Conservation (phyloP, 768 basidiomycete genomes). For the Pleurotus ostreatus region DNA sequence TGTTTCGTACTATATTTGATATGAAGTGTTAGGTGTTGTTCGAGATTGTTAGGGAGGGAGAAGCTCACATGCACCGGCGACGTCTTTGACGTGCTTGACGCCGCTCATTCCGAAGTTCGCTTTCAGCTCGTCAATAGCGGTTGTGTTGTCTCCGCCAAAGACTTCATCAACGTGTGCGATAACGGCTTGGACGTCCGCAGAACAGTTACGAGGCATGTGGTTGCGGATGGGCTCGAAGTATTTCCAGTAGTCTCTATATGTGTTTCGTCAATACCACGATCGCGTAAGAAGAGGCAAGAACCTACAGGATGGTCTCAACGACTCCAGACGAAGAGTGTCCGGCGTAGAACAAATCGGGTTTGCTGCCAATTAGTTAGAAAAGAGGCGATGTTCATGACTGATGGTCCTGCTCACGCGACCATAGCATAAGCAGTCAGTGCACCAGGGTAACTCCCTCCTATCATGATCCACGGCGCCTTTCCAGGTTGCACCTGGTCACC, state of each 20-base stretch:
- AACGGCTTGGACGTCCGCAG: conserved; percentile 63
- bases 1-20: conserved; percentile 43
- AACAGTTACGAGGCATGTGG: conserved; percentile 59
- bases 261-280: too few relatives aligned
- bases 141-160: conserved; percentile 38
- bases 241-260: conserved; percentile 53
- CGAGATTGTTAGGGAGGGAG: conserved; percentile 8
- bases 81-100: conserved; percentile 61
- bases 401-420: conserved; percentile 46
- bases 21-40: conserved; percentile 20
- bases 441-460: conserved; percentile 51
- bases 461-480: conserved; percentile 44
- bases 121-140: conserved; percentile 52
- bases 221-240: conserved; percentile 71
- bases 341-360: conserved; percentile 56
- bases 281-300: not conserved
- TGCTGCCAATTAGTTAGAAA: conserved; percentile 27
- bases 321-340: conserved; percentile 65
- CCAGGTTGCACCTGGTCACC: conserved; percentile 58
- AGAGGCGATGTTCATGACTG: not conserved
- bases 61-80: conserved; percentile 49
- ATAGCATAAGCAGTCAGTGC: conserved; percentile 33
- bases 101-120: conserved; percentile 54
- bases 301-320: conserved; percentile 55
- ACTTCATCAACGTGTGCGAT: conserved; percentile 58